Conservation (phyloP, 495 filamentous ascomycete genomes). For the Lasiosphaeria miniovina region DNA sequence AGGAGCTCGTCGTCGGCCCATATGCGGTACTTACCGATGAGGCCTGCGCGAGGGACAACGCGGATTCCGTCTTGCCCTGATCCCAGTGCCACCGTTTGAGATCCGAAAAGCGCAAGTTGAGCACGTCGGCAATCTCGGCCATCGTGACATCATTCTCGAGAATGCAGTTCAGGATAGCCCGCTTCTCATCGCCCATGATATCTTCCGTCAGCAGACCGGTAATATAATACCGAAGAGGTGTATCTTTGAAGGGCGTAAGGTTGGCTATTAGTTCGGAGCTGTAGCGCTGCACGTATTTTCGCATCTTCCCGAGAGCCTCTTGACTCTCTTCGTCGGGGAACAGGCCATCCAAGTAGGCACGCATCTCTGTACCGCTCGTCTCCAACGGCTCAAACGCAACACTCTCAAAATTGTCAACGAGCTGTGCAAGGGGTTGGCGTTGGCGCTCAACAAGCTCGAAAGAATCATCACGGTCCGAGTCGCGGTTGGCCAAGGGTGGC, state of each 20-base stretch:
- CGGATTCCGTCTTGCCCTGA: constrained; percentile 45
- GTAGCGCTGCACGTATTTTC: constrained; percentile 13
- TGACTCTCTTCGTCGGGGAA: constrained; percentile 43
- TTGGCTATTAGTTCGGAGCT: constrained; percentile 19
- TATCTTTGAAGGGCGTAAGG: constrained; percentile 27
- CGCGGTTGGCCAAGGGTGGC: constrained; percentile 17
- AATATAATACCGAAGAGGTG: constrained; percentile 38
- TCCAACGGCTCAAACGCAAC: constrained; percentile 54
- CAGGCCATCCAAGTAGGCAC: constrained; percentile 50
- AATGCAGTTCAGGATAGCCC: constrained; percentile 57
- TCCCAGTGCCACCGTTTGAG: constrained; percentile 62
- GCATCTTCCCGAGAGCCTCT: constrained; percentile 29
- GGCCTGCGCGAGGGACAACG: constrained; percentile 58
- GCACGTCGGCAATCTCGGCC: constrained; percentile 61
- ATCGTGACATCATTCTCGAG: constrained; percentile 53
- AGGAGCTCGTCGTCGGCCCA: constrained; percentile 69
- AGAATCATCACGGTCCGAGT: constrained; percentile 19
- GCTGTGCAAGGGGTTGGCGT: constrained; percentile 49
- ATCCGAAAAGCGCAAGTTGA: constrained; percentile 64
- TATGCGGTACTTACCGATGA: constrained; percentile 67
- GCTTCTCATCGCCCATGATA: constrained; percentile 61
- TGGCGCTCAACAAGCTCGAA: constrained; percentile 42
- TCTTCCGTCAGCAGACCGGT: constrained; percentile 57
- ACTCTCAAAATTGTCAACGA: constrained; percentile 54
- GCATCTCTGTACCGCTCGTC: constrained; percentile 47